phyloP scores from a whole-genome alignment of 371 early-diverging fungal genomes.

The Mucor irregularis region DNA sequence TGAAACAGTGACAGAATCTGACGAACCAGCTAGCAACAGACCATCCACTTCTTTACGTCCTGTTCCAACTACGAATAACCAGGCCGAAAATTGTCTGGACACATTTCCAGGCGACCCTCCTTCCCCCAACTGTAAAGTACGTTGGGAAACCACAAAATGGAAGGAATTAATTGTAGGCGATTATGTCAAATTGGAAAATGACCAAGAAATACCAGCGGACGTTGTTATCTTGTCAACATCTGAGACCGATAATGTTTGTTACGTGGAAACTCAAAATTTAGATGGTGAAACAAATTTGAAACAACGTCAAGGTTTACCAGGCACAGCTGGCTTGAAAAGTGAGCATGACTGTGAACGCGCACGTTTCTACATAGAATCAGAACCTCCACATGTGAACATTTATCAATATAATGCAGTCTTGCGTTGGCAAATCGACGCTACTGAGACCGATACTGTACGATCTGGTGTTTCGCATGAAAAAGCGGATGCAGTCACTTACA shows the following conservation, averaged over 20 bases:
- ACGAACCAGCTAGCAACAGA: constrained; percentile 22
- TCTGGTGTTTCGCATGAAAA: constrained; percentile 44
- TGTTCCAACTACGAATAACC: constrained; percentile 14
- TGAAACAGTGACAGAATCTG: not conserved
- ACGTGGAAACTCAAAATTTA: constrained; percentile 81
- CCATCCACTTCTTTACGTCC: constrained; percentile 8
- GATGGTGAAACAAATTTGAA: constrained; percentile 91
- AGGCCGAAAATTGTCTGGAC: constrained; percentile 18
- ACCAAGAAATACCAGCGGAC: constrained; percentile 93
- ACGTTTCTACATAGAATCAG: constrained; percentile 71
- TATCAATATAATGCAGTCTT: constrained; percentile 76
- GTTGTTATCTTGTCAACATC: constrained; percentile 69
- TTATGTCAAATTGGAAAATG: constrained; percentile 78
- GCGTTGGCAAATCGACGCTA: constrained; percentile 43
- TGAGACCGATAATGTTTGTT: constrained; percentile 66
- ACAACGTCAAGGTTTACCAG: constrained; percentile 49
- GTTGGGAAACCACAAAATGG: constrained; percentile 60
- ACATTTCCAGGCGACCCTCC: constrained; percentile 27
- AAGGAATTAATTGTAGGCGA: constrained; percentile 91
- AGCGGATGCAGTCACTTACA: constrained; percentile 45
- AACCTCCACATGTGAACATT: constrained; percentile 76
- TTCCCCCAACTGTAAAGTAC: constrained; percentile 23
- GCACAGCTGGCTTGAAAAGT: constrained; percentile 33
- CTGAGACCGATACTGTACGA: constrained; percentile 9
- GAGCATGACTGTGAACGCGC: constrained; percentile 61